phyloP scores from a whole-genome alignment of 768 basidiomycete species.

The Cyclocybe aegerita region DNA sequence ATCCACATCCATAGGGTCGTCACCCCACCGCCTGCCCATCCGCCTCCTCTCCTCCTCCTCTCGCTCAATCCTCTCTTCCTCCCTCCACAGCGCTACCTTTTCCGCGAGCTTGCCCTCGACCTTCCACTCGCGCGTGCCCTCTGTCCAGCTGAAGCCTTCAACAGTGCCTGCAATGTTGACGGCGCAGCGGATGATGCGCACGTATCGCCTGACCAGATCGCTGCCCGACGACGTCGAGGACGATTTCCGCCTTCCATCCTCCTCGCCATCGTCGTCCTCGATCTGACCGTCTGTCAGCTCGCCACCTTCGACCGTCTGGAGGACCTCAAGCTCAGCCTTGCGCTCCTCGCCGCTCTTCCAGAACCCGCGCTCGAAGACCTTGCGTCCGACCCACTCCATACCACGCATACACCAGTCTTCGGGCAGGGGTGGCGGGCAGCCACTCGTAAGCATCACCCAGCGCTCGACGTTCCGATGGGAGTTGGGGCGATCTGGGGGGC shows the following conservation, averaged over 20 bases:
- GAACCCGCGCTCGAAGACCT: conserved; percentile 90
- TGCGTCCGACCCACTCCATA: conserved; percentile 93
- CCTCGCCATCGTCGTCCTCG: conserved; percentile 69
- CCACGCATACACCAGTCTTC: conserved; percentile 97
- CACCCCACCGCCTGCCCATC: conserved; percentile 59
- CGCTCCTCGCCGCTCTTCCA: conserved; percentile 83
- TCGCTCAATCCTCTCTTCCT: conserved; percentile 64
- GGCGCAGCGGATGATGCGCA: conserved; percentile 67
- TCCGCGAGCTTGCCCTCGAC: conserved; percentile 65
- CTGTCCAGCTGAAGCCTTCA: conserved; percentile 71
- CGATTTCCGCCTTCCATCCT: conserved; percentile 30
- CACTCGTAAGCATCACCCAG: conserved; percentile 68
- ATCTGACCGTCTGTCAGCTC: conserved; percentile 76
- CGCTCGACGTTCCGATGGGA: conserved; percentile 37
- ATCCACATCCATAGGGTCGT: conserved; percentile 75
- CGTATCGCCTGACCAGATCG: conserved; percentile 66
- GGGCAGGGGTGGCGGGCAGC: conserved; percentile 69
- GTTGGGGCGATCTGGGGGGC: conserved; percentile 6
- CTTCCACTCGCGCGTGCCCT: conserved; percentile 58
- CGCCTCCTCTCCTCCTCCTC: conserved; percentile 69
- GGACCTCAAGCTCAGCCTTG: conserved; percentile 73
- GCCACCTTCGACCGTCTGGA: conserved; percentile 57
- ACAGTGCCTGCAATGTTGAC: conserved; percentile 68
- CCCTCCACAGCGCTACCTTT: conserved; percentile 69
- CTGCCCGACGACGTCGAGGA: conserved; percentile 21